A percentile compares a stretch with the other conserved stretches of the same genome.
These are phyloP conservation scores for Polygonum aviculare DNA, from an alignment of 148 eudicot species.

Conservation along the genomic window DNA sequence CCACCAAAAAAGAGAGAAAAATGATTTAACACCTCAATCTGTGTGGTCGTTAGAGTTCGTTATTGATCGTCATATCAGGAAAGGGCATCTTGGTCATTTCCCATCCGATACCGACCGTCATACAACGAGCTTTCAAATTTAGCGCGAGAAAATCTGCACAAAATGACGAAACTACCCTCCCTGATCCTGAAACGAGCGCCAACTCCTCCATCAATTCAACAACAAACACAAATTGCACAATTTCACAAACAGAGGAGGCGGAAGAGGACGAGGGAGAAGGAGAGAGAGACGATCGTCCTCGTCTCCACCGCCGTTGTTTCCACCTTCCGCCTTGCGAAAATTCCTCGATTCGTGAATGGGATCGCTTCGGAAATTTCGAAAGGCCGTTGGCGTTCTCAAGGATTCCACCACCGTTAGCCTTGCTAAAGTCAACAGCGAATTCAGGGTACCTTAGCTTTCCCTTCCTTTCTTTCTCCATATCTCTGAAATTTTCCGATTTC, in stretches of 20 bases:
- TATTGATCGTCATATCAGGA: neutral
- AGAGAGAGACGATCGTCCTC: neutral
- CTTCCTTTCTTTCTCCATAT: neutral
- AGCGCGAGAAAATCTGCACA: neutral
- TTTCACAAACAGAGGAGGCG: neutral
- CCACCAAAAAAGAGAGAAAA: neutral
- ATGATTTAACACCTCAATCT: neutral
- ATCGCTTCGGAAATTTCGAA: constrained; percentile 68
- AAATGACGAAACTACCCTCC: neutral
- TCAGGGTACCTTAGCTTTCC: constrained; percentile 35
- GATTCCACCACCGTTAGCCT: constrained; percentile 91
- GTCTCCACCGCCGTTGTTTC: neutral
- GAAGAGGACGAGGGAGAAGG: neutral
- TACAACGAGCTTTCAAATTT: neutral
- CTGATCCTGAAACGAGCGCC: neutral
- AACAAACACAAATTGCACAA: neutral
- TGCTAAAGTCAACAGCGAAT: constrained; percentile 93
- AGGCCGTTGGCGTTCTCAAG: constrained; percentile 89
- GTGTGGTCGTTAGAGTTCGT: neutral
- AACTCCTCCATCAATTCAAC: neutral
- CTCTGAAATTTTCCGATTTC: neutral
- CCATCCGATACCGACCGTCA: neutral
- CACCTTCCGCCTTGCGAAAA: neutral
- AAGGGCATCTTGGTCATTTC: neutral
- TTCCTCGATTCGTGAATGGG: constrained; percentile 21